These are phyloP conservation scores for Mrakia gelida DNA, from an alignment of 768 basidiomycete genomes.

Conservation along the genomic window DNA sequence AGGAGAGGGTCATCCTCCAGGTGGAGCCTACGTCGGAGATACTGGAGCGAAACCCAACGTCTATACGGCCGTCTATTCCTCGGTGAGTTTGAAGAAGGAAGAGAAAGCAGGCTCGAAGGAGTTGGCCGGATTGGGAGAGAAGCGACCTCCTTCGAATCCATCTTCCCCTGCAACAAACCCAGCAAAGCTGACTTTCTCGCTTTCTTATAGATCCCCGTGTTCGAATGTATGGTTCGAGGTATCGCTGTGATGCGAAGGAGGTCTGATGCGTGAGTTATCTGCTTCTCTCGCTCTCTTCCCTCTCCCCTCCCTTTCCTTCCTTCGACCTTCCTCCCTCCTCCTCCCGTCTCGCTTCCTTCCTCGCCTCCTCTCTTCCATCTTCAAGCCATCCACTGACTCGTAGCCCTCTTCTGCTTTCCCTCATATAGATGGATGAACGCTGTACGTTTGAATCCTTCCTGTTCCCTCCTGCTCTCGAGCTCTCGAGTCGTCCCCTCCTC, in stretches of 20 bases:
- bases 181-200: neutral
- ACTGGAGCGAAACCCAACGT: conserved; percentile 28
- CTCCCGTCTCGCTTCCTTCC: neutral
- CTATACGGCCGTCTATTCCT: conserved; percentile 44
- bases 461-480: neutral
- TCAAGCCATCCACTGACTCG: neutral
- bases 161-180: neutral
- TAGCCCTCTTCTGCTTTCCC: neutral
- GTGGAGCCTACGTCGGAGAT: neutral
- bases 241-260: conserved; percentile 98
- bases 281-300: neutral
- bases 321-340: neutral
- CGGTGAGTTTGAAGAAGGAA: conserved; percentile 42
- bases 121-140: no score
- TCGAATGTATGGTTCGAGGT: conserved; percentile 96
- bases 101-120: neutral
- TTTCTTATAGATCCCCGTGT: conserved; percentile 59
- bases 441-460: neutral
- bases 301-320: neutral
- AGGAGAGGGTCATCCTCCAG: neutral
- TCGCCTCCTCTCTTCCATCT: neutral
- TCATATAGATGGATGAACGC: conserved; percentile 64
- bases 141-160: neutral
- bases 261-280: conserved; percentile 65
- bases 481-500: neutral